Evolutionary conservation across 768 basidiomycete species (phyloP).

Genomic region (Coprinopsis marcescibilis): DNA sequence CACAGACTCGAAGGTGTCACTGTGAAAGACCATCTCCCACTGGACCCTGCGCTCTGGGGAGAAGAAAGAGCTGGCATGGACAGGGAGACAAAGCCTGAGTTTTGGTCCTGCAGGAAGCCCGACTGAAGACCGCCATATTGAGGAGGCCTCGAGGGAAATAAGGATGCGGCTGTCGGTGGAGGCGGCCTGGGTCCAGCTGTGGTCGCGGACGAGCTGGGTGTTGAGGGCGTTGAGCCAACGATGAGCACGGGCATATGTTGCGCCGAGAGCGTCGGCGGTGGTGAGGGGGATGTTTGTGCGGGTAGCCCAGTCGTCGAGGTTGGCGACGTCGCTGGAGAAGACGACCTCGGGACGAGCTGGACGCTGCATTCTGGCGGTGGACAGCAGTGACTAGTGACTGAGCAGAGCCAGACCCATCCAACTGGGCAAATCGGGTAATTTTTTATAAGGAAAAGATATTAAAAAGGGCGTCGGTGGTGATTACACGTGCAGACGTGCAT

Average conservation of each 20-base stretch:
- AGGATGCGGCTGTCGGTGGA: conserved; percentile 65
- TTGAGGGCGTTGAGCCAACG: conserved; percentile 67
- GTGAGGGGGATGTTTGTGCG: conserved; percentile 78
- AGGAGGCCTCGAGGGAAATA: conserved; percentile 71
- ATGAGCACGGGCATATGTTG: conserved; percentile 76
- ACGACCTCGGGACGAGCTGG: conserved; percentile 49
- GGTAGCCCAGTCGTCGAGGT: conserved; percentile 80
- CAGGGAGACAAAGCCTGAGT: conserved; percentile 66
- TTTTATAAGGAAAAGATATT: neutral
- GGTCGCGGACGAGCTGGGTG: conserved; percentile 54
- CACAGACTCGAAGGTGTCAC: conserved; percentile 66
- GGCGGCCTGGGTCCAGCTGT: conserved; percentile 63
- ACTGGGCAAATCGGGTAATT: conserved; percentile 13
- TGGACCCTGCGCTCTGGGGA: conserved; percentile 78
- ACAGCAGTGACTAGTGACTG: conserved; percentile 11
- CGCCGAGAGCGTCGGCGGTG: conserved; percentile 75
- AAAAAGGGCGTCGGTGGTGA: neutral
- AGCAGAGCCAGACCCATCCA: conserved; percentile 5
- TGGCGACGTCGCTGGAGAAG: conserved; percentile 73
- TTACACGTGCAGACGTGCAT: conserved; percentile 11
- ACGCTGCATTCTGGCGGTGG: conserved; percentile 23
- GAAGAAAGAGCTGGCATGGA: conserved; percentile 81
- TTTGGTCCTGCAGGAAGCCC: conserved; percentile 75
- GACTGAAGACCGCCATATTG: conserved; percentile 71
- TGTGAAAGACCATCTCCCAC: conserved; percentile 89